Percentiles rank a stretch among this genome's conserved stretches.
phyloP scores from a whole-genome alignment of 345 rosid species.

The Populus euphratica region DNA sequence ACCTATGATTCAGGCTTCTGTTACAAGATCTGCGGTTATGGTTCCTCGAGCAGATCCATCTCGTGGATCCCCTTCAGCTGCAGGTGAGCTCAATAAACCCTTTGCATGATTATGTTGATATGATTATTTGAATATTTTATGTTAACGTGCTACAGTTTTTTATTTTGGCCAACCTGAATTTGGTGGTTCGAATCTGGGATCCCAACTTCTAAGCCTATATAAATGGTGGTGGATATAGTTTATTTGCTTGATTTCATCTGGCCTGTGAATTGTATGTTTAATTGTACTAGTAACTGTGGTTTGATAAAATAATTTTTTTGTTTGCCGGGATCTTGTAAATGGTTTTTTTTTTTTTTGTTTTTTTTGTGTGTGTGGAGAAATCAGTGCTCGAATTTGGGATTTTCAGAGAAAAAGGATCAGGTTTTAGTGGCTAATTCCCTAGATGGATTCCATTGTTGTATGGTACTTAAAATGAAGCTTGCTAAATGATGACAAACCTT shows the following conservation, averaged over 20 bases:
- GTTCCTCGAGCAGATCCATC: constrained; percentile 26
- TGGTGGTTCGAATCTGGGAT: not conserved
- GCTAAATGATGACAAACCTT: not conserved
- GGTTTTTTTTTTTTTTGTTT: too few species aligned
- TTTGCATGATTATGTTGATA: not conserved
- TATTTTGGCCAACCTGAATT: not conserved
- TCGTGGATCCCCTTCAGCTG: constrained; percentile 39
- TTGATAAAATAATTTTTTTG: not conserved
- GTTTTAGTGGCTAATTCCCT: not conserved
- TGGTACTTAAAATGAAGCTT: not conserved
- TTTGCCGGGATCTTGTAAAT: not conserved
- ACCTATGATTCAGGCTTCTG: constrained; percentile 31
- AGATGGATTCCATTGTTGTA: not conserved
- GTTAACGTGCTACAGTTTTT: not conserved
- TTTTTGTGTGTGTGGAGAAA: not conserved
- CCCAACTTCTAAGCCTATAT: too few species aligned
- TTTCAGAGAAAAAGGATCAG: not conserved
- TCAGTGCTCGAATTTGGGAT: not conserved
- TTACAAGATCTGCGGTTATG: constrained; percentile 5
- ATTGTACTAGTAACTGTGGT: not conserved
- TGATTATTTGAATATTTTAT: not conserved
- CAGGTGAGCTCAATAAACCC: not conserved
- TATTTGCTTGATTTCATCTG: not conserved
- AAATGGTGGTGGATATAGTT: too few species aligned
- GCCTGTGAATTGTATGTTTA: not conserved